Evolutionary conservation across 805 yeast genomes (phyloP), one percentile per base, ranked within the genome.

Genomic region (Saturnispora sanitii): DNA sequence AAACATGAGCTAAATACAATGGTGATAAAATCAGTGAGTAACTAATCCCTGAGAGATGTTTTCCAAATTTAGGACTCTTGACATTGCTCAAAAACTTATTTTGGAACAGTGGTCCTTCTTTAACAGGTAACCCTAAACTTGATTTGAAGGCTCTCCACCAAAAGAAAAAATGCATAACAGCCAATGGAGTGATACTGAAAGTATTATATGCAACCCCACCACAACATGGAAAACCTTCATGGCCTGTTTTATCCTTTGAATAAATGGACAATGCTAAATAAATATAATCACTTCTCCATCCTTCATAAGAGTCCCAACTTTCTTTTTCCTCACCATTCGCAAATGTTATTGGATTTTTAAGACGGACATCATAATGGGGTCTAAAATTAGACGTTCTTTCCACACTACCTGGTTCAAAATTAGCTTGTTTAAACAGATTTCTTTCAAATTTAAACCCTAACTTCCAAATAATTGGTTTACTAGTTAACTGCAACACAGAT

Each of bases 61-160:
- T 47, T 2, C 65, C 64, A 51, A 60, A 58, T 20, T 49, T 54
- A 13, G 51, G 58, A n/a, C 60, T 53, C 13, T 51, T 48, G 13
- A 47, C 35, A 29, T 31, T 32, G 37, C 37, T 34, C 35, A 55
- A 35, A 28, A 54, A 52, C 43, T 75, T 75, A 7, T 76, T 64
- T 23, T 69, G 58, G 64, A 85, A 90, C 19, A 92, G 54, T 1
- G 62, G 58, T 0, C 97, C 96, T 35, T 73, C 68, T 38, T 94
- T 71, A 13, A 86, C 72, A 0, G 97, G 95, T 17, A 88, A 65
- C 39, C 86, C 76, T 49, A 82, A 68, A 41, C 80, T 78, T 20
- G 90, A 80, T n/a, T 80, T 72, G 58, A 90, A 90, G 48, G 83
- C 70, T 26, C 62, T 61, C 95, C 96, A 88, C 97, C 97, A 92